Base-by-base conservation (phyloP, 352 stramenopile species). In the Phytophthora quininea region DNA sequence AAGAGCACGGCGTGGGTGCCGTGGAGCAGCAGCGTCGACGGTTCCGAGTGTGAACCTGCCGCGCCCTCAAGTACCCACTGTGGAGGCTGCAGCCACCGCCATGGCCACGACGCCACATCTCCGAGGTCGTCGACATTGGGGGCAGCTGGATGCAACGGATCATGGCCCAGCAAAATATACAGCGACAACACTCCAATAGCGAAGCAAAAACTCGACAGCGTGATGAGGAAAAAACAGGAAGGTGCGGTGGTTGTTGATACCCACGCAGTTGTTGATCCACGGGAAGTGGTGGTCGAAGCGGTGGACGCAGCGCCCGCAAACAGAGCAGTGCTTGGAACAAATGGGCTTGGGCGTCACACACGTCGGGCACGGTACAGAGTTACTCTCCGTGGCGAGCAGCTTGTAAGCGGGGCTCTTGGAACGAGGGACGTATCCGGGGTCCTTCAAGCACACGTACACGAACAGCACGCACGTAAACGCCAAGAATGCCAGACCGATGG, bases 241-340 rank as follows among this genome's bases (percentile, higher is more conserved):
- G 24, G 71, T 86, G 47, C 71, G 68, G 62, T 95, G 87, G 56
- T 95, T 95, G 27, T 79, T 73, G 8, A 88, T 69, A 8, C 87
- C 87, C 47, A 95, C 75, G 61, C 87, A 95, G 64, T 95, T 95
- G 72, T 92, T 93, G 54, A 95, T 90, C 87, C 87, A 95, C 42
- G 87, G 87, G 68, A 85, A 95, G 58, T 95, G 87, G 61, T 95
- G 87, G 61, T 95, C 87, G 51, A 95, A 95, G 15, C 87, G 87
- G 47, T 92, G 74, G 35, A 95, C 85, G 50, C 87, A 95, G 29
- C 87, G 85, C 24, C 82, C 71, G 45, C 87, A 95, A 6, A 85
- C 87, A 7, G 85, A 88, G 61, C 87, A 95, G 65, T 95, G 87
- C 55, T 95, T 95, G 10, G n/a, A 93, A 8, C 87, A 78, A 52